Base-by-base conservation (phyloP, 192 early-diverging fungal species). In the Umbelopsis sp. region DNA sequence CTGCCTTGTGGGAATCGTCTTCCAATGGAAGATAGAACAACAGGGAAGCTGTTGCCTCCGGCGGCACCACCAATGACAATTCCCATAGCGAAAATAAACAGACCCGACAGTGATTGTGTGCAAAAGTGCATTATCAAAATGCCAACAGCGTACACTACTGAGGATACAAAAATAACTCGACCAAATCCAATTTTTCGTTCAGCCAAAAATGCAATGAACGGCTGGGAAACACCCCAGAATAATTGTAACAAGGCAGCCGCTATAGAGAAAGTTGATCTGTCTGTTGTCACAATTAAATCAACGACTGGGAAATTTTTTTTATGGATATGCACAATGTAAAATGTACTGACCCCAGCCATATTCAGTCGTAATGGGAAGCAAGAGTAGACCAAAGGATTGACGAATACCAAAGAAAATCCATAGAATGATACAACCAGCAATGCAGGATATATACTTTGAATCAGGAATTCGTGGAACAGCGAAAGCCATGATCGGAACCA, bases 21-120 rank as follows among this genome's bases (percentile, higher is more conserved):
- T 0, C 78, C 78, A 22, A 80, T 26, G 2, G 70, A 41, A 38
- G 74, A 70, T 11, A 80, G 50, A 4, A 76, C 67, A 26, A 70
- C 72, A 20, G 78, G 78, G 24, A 80, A 80, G 8, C 70, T 71
- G 62, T 72, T 80, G 9, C 74, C 71, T 5, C 78, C 78, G 24
- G 74, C 74, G 8, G 66, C 71, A 17, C 45, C 70, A 29, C 78
- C 78, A 25, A 80, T 43, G 4, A 76, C 45, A 38, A 80, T 54
- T 11, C 74, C 78, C 43, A 66, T 69, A 21, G 65, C 68, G 14
- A 76, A 68, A 6, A 78, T 74, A 45, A 78, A 78, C 20, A 78
- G 22, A 1, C 62, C 59, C 3, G 32, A 47, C 1, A 56, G 38
- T 4, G 45, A 70, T 7, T 4, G 6, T 6, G 43, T 50, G 31